Evolutionary conservation across 169 alveolate genomes (phyloP), one percentile per base, ranked within the genome.

Genomic region (Eimeria necatrix): DNA sequence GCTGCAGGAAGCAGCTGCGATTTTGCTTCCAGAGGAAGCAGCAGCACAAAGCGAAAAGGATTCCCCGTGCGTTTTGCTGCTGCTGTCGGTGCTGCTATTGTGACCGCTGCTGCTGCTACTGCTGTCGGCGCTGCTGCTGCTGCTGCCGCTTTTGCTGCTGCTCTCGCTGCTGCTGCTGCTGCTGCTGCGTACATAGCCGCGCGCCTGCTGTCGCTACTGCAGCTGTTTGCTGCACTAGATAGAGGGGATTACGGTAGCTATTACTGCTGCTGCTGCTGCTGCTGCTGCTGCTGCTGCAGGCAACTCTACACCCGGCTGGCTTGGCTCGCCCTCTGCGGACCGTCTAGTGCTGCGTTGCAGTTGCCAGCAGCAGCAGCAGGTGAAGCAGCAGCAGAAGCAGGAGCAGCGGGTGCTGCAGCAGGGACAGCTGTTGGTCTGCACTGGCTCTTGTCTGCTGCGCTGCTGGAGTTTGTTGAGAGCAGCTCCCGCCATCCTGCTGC

Each of bases 381-480:
- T 10, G 68, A 22, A 20, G 68, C 88, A 78, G 68, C 60, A 48
- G 68, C 60, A 46, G 53, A 61, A 46, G 32, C 56, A 41, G 88
- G 32, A 49, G 68, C 88, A 49, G 88, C 88, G 18, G 70, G 68
- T 20, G 88, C 60, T 20, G 68, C 88, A 78, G 88, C 88, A 52
- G 49, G 24, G 68, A 52, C 70, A 4, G 70, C 41, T 16, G 3
- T 20, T 22, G 18, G 70, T 49, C 24, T 49, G 46, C 88, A n/a
- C 18, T 78, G 88, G 88, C 41, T 78, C 4, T 32, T 78, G 26
- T 78, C 88, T 49, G 88, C 88, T 78, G 88, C 88, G 51, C 68
- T 78, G 70, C 88, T 78, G 12, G 88, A 78, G 88, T 22, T 78
- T 16, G 46, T 78, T 9, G 64, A 32, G 9, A 49, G 60, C 68